Base-by-base conservation (phyloP, 163 green algal genomes). In the Volvox carteri region DNA sequence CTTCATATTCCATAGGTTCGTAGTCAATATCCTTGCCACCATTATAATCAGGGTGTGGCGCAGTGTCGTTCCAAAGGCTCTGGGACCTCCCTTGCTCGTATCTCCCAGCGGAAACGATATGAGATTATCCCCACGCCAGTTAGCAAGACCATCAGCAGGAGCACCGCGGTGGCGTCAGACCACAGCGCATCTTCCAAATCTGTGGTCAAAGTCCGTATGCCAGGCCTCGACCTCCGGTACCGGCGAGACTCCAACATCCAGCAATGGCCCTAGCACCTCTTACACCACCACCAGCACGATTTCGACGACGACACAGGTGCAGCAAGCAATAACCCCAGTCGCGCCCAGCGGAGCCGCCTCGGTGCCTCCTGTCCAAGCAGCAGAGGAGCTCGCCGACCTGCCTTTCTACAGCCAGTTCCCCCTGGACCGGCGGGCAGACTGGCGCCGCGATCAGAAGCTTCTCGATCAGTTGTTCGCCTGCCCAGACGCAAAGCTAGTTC, bases 341-440 rank as follows among this genome's bases (percentile, higher is more conserved):
- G 37, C 18, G 62, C 3, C 77, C 16, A 8, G 50, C 41, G 68
- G 8, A 37, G 42, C 25, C 9, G 37, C 54, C 28, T 21, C 30
- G 0, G 52, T 86, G 16, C 48, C 70, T 16, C 25, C 86, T 1
- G 86, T 85, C 2, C 3, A 30, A 4, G 48, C 30, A 21, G 37
- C 67, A 6, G 25, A 33, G 1, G 62, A 48, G 4, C 30, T 56
- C 0, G 83, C 23, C 1, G 37, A 62, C 78, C 44, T 89, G 56
- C 88, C 88, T 1, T 92, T 84, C 80, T 92, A 92, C 74, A 84
- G 73, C 18, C 80, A 89, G 62, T 92, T 70, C 46, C 88, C 88
- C 4, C 46, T 92, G 1, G 88, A 92, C 81, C 80, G 88, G 25
- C 54, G 50, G 6, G 79, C 54, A 0, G 72, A 86, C 1, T 81